Evolutionary conservation across 2,329 filamentous ascomycete species (phyloP).

Genomic region (Delphinella strobiligena): DNA sequence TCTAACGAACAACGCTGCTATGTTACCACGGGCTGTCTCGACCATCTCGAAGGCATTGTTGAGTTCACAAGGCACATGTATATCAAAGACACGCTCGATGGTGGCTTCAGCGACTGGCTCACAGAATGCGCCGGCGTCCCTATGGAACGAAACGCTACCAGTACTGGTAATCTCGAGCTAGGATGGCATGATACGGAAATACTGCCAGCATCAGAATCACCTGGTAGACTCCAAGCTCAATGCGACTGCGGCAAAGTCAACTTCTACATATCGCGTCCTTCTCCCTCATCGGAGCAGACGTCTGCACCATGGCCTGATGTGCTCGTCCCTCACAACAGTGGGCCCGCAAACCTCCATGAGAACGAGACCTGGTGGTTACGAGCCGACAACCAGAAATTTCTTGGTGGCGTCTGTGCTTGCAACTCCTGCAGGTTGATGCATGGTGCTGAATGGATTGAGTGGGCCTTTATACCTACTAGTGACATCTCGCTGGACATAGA

Average conservation of each 20-base stretch:
- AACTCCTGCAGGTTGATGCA: constrained; percentile 47
- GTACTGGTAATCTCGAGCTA: neutral
- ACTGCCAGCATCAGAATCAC: neutral
- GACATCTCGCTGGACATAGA: constrained; percentile 39
- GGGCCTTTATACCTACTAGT: constrained; percentile 51
- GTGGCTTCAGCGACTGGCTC: constrained; percentile 25
- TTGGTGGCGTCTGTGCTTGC: constrained; percentile 51
- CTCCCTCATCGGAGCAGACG: constrained; percentile 31
- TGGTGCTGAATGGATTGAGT: constrained; percentile 53
- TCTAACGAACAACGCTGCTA: constrained; percentile 14
- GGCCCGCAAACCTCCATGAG: constrained; percentile 10
- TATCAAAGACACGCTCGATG: constrained; percentile 24
- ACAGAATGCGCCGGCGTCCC: constrained; percentile 13
- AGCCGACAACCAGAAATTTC: constrained; percentile 36
- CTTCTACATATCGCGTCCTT: constrained; percentile 47
- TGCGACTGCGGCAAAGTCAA: constrained; percentile 46
- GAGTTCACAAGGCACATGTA: constrained; percentile 21
- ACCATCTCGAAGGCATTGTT: constrained; percentile 17
- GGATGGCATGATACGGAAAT: neutral
- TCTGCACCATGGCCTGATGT: constrained; percentile 43
- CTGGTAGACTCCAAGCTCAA: constrained; percentile 26
- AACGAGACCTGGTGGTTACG: constrained; percentile 49
- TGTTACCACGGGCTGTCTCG: constrained; percentile 21
- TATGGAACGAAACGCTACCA: constrained; percentile 10
- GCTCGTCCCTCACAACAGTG: constrained; percentile 34